phyloP scores from a whole-genome alignment of 257 asterid genomes.

The Solanum megistacrolobum region DNA sequence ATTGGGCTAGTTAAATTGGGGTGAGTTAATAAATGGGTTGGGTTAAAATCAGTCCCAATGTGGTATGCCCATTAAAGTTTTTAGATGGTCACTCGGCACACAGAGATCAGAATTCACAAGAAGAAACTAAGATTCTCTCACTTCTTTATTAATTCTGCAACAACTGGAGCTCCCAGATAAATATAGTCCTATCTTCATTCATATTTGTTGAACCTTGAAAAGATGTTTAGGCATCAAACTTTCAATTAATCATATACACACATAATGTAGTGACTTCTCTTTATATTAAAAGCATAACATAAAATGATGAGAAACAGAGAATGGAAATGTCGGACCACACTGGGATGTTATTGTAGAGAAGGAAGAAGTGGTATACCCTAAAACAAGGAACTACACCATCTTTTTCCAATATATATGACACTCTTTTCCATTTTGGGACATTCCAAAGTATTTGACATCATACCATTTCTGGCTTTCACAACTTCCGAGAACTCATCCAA shows the following conservation, averaged over 20 bases:
- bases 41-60: background rate
- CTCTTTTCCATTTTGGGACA: background rate
- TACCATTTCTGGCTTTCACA: background rate
- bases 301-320: background rate
- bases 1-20: background rate
- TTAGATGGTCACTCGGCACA: background rate
- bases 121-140: background rate
- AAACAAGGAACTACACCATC: background rate
- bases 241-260: background rate
- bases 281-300: background rate
- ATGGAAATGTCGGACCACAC: background rate
- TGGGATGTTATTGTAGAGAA: background rate
- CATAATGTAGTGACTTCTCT: background rate
- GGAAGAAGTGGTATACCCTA: background rate
- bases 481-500: background rate
- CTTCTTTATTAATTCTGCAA: background rate
- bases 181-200: background rate
- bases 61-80: background rate
- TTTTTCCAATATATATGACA: background rate
- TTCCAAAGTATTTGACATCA: background rate
- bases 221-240: background rate
- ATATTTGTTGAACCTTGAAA: background rate
- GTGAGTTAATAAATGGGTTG: background rate
- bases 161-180: background rate
- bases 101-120: background rate